phyloP scores from a whole-genome alignment of 257 asterid species.

The Lantana camara region DNA sequence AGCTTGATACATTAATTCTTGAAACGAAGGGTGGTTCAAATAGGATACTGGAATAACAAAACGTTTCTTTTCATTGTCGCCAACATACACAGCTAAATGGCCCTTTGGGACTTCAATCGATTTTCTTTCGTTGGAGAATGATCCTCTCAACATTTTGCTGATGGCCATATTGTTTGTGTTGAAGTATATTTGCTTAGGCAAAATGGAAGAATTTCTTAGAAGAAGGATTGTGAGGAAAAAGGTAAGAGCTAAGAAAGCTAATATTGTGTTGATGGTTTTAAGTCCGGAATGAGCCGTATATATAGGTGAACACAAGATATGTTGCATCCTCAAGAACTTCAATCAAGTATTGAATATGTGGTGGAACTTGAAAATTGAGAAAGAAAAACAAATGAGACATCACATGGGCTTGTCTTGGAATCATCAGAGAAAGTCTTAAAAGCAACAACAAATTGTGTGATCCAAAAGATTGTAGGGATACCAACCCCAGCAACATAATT shows the following conservation, averaged over 20 bases:
- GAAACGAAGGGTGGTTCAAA: too few relatives aligned
- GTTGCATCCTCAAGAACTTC: background rate
- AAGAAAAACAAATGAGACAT: slow-evolving; percentile 26
- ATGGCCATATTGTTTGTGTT: slow-evolving; percentile 32
- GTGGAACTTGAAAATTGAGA: slow-evolving; percentile 6
- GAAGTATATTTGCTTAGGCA: background rate
- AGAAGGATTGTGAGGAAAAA: background rate
- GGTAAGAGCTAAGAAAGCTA: slow-evolving; percentile 15
- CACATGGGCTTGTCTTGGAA: slow-evolving; percentile 41
- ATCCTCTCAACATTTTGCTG: slow-evolving; percentile 26
- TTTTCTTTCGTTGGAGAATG: too few relatives aligned
- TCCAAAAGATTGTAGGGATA: background rate
- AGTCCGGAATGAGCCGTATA: too few relatives aligned
- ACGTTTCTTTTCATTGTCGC: too few relatives aligned
- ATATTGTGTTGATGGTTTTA: slow-evolving; percentile 23
- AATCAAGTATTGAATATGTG: slow-evolving; percentile 1
- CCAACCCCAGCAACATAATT: slow-evolving; percentile 3
- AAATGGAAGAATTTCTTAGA: too few relatives aligned
- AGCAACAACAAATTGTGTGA: slow-evolving; percentile 6
- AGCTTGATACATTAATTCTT: too few relatives aligned
- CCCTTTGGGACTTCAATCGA: too few relatives aligned
- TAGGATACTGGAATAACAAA: too few relatives aligned
- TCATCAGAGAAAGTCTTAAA: too few relatives aligned
- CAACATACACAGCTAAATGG: too few relatives aligned
- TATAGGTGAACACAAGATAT: slow-evolving; percentile 5